Evolutionary conservation across 1,139 yeast species (phyloP).

Genomic region (Nematodospora anomalae): DNA sequence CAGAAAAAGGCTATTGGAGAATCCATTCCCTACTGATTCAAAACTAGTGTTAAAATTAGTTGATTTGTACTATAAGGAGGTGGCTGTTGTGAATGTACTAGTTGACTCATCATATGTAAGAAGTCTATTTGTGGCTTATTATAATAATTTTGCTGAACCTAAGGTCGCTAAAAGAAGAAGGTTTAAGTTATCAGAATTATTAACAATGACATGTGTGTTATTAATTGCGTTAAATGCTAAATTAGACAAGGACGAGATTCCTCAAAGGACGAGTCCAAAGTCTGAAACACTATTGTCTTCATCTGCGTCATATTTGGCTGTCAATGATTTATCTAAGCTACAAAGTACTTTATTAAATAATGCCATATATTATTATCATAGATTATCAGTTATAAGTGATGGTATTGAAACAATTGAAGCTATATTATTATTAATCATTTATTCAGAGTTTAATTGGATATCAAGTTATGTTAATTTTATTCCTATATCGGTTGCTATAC

Average conservation of each 20-base stretch:
- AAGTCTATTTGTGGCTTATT: constrained; percentile 25
- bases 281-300: constrained; percentile 3
- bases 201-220: constrained; percentile 34
- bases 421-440: constrained; percentile 43
- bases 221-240: constrained; percentile 27
- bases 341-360: constrained; percentile 33
- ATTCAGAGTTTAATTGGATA: constrained; percentile 45
- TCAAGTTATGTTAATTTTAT: constrained; percentile 45
- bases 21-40: constrained; percentile 31
- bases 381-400: constrained; percentile 48
- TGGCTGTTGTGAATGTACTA: constrained; percentile 17
- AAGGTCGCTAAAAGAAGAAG: constrained; percentile 10
- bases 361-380: constrained; percentile 49
- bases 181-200: constrained; percentile 29
- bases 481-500: constrained; percentile 50
- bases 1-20: constrained; percentile 21
- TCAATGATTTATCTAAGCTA: constrained; percentile 18
- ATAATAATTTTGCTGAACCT: constrained; percentile 12
- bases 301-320: constrained; percentile 7
- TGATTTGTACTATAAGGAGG: constrained; percentile 19
- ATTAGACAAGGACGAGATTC: constrained; percentile 17
- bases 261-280: constrained; percentile 4
- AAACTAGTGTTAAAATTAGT: constrained; percentile 25
- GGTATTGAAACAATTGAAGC: constrained; percentile 54
- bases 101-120: constrained; percentile 20